These are phyloP conservation scores for Ophidiomyces ophidiicola DNA, from an alignment of 2,329 filamentous ascomycete species.

Conservation along the genomic window DNA sequence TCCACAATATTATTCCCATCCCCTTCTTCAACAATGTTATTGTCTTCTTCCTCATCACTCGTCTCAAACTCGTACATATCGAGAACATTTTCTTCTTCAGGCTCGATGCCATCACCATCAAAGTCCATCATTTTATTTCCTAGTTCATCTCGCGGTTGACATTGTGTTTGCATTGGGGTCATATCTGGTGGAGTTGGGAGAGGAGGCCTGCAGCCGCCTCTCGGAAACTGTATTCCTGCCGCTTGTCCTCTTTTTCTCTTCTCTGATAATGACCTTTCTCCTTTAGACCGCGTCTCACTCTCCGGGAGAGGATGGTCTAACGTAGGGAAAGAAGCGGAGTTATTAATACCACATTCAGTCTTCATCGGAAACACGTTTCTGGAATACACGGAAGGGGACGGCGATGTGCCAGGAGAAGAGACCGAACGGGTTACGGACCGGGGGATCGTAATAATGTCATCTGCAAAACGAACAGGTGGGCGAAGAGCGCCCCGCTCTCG, in stretches of 20 bases:
- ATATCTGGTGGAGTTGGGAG: no score
- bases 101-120: background rate
- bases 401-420: no score
- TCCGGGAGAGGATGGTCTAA: constrained; percentile 16
- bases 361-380: constrained; percentile 16
- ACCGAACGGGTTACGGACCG: background rate
- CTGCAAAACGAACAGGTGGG: constrained; percentile 9
- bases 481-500: constrained; percentile 7
- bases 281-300: background rate
- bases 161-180: no score
- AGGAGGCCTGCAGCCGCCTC: no score
- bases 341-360: constrained; percentile 29
- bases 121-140: background rate
- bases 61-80: constrained; percentile 12
- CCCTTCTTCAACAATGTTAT: background rate
- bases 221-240: background rate
- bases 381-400: no score
- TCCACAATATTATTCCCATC: constrained; percentile 7
- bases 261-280: background rate
- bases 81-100: constrained; percentile 1
- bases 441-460: constrained; percentile 1
- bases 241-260: background rate
- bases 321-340: constrained; percentile 34
- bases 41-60: constrained; percentile 10
- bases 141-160: no score